Evolutionary conservation across 768 basidiomycete genomes (phyloP), one percentile per base, ranked within the genome.

Genomic region (Nevesoporus exiguus): DNA sequence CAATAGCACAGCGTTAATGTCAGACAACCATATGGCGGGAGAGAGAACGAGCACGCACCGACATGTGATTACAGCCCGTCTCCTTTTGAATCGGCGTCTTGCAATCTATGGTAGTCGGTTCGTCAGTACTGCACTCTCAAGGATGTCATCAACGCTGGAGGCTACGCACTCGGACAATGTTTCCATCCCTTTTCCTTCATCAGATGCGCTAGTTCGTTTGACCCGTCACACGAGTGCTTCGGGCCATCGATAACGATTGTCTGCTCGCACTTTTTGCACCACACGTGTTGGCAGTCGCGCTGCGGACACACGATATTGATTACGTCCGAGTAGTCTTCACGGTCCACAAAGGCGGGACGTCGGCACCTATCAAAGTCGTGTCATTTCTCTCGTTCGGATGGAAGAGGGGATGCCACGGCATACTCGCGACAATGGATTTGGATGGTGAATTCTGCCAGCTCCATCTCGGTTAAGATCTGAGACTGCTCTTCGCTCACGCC

Each of bases 231-330:
- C 0, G 80, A 80, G 63, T 84, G 81, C 50, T 71, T 68, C 13
- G 73, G 74, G 7, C 72, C 76, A 17, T 64, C 68, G 11, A 67
- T 21, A 7, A 56, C 50, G 47, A 74, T 56, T 56, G 67, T 39
- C 52, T 81, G 78, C 27, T 76, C 77, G 66, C 85, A 86, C 29
- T 67, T 66, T 67, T 80, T 86, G 67, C 85, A 86, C 85, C 84
- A 86, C 7, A 73, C 69, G 57, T 82, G 67, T 1, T 66, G 61
- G 52, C 85, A 86, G 17, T 66, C 64, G 0, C 64, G 69, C 30
- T 78, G 62, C 4, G 82, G 83, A 55, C 85, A 86, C 11, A 69
- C 63, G 33, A 86, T 66, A 22, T 75, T 72, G 30, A 67, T 65
- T 14, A 64, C 62, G 3, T 70, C 70, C 11, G 69, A 63, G 54